A percentile compares a stretch with the other conserved stretches of the same genome.
phyloP scores from a whole-genome alignment of 225 moss, liverwort and hornwort species.

The Sphagnum tenellum region DNA sequence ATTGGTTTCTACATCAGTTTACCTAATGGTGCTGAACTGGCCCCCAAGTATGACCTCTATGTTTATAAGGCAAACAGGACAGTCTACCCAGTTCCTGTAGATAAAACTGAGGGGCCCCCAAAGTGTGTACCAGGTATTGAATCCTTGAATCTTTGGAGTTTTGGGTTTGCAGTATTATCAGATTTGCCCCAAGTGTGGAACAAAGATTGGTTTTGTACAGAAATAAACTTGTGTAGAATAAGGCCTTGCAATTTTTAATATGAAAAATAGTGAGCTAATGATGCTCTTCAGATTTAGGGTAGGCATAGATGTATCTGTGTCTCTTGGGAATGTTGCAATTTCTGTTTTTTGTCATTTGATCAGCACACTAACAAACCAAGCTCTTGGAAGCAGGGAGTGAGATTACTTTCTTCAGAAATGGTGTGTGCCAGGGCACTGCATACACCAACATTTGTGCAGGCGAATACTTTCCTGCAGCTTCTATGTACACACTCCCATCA shows the following conservation, averaged over 20 bases:
- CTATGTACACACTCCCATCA: slow-evolving; percentile 85
- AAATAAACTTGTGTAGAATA: too few species aligned
- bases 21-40: slow-evolving; percentile 65
- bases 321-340: too few species aligned
- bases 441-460: slow-evolving; percentile 69
- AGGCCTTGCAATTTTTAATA: too few species aligned
- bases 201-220: too few species aligned
- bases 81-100: slow-evolving; percentile 52
- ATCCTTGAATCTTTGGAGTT: too few species aligned
- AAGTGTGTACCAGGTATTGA: slow-evolving; percentile 72
- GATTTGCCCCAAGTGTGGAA: too few species aligned
- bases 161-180: too few species aligned
- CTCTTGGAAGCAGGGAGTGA: slow-evolving; percentile 55
- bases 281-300: too few species aligned
- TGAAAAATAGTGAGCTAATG: too few species aligned
- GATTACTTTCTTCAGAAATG: slow-evolving; percentile 84
- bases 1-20: slow-evolving; percentile 93
- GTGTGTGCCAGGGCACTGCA: slow-evolving; percentile 73
- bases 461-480: slow-evolving; percentile 88
- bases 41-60: slow-evolving; percentile 46
- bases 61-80: slow-evolving; percentile 31
- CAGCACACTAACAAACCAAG: too few species aligned
- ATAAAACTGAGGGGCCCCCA: slow-evolving; percentile 72
- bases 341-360: too few species aligned
- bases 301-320: too few species aligned